Conservation (phyloP, 2,329 filamentous ascomycete species). For the Sclerotinia borealis region DNA sequence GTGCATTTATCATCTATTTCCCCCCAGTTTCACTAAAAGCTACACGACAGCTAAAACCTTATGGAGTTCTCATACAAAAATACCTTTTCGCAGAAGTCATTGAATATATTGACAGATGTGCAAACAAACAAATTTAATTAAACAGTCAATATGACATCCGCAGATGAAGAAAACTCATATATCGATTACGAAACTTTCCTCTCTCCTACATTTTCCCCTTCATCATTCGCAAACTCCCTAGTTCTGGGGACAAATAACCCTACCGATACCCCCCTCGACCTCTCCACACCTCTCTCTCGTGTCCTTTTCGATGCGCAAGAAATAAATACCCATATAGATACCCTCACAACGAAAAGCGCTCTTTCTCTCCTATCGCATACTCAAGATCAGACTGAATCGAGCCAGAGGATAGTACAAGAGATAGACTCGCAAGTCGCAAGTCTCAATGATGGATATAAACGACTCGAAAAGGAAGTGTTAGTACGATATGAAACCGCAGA, state of each 20-base stretch:
- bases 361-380: slow-evolving; percentile 77
- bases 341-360: slow-evolving; percentile 77
- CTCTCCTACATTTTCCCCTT: slow-evolving; percentile 71
- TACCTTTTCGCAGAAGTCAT: neutral
- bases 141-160: slow-evolving; percentile 22
- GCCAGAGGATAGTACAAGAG: slow-evolving; percentile 64
- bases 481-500: slow-evolving; percentile 81
- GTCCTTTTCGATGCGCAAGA: slow-evolving; percentile 97
- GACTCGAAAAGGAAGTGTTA: slow-evolving; percentile 80
- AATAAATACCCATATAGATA: slow-evolving; percentile 92
- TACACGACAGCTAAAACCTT: slow-evolving; percentile 10
- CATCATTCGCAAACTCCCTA: slow-evolving; percentile 80
- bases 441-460: slow-evolving; percentile 77
- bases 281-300: slow-evolving; percentile 86
- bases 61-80: neutral
- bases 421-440: slow-evolving; percentile 75
- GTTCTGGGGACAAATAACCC: slow-evolving; percentile 88
- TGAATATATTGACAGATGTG: neutral
- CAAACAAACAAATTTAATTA: neutral
- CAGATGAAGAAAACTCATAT: slow-evolving; percentile 66
- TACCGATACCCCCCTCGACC: slow-evolving; percentile 81
- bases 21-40: neutral
- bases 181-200: slow-evolving; percentile 95
- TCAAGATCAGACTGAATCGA: slow-evolving; percentile 64
- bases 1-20: neutral